A percentile compares a stretch with the other conserved stretches of the same genome.
phyloP scores from a whole-genome alignment of 345 rosid species.

The Citrus glauca region DNA sequence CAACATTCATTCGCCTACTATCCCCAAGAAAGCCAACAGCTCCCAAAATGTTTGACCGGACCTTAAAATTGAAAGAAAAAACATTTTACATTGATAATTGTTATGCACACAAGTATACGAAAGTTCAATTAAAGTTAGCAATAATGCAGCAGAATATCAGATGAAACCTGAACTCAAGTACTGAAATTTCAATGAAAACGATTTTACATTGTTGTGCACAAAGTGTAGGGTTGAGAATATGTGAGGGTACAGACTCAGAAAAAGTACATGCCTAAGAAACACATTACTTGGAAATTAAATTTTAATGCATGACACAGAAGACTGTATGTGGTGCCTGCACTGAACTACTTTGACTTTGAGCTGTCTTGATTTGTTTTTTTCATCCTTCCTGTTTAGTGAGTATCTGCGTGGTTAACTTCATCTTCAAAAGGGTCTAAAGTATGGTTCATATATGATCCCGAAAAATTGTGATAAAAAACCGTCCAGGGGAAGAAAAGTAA shows the following conservation, averaged over 20 bases:
- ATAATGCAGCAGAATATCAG: background rate
- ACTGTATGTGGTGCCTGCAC: background rate
- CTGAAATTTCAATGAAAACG: constrained; percentile 21
- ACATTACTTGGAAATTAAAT: background rate
- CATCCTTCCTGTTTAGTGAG: no score
- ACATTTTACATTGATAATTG: background rate
- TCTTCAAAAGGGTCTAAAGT: background rate
- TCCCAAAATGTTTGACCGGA: constrained; percentile 76
- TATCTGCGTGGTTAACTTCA: no score
- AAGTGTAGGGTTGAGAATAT: background rate
- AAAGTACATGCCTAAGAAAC: background rate
- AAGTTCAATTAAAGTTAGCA: background rate
- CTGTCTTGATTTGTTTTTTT: background rate
- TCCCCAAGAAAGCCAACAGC: constrained; percentile 97
- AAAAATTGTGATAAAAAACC: background rate
- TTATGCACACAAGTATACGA: background rate
- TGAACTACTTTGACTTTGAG: background rate
- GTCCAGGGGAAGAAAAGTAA: background rate
- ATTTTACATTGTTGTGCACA: background rate
- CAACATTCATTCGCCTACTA: constrained; percentile 87
- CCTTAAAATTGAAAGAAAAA: constrained; percentile 31
- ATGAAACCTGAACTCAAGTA: no score
- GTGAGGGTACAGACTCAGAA: background rate
- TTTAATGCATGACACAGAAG: background rate
- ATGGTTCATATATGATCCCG: background rate